Evolutionary conservation across 1,284 basidiomycete genomes (phyloP), one percentile per base, ranked within the genome.

Genomic region (Testicularia cyperi): DNA sequence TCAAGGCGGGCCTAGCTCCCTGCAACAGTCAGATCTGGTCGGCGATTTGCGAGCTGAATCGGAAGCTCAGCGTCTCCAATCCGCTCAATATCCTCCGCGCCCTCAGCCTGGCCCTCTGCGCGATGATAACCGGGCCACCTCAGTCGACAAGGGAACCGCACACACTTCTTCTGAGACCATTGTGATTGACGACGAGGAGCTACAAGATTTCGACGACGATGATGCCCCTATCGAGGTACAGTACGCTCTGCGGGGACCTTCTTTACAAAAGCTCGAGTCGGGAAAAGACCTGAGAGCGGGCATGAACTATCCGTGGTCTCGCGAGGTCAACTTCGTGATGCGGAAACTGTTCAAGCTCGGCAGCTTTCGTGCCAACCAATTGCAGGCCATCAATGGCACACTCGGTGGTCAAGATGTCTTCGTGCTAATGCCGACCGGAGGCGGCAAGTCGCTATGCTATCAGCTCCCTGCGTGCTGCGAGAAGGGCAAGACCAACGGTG

Each of bases 381-480:
- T 90, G 27, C 86, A 90, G 69, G 91, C 89, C 0, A 89, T 97
- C 66, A 83, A 85, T 38, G 86, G 86, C 3, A 86, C 88, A 0
- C 80, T 98, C 75, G 80, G 81, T 1, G 91, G 88, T 3, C 82
- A 81, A 36, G 92, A 98, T 70, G 90, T 92, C 12, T 92, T 97
- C 65, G 89, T 96, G 15, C 82, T 98, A 6, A 94, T 97, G 85
- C 94, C 95, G 0, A 98, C 94, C 0, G 94, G 94, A 21, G 94
- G 92, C 6, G 94, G 92, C 1, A 97, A 97, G 79, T 80, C 81
- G 74, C 62, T 83, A 19, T 81, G 79, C 29, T 83, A 84, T 66
- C 68, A 70, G 47, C 83, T 97, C 0, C 94, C 94, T 0, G 92
- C 92, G 2, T 81, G 95, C 16, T 87, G 91, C 70, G 80, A 81